These are phyloP conservation scores for Pythium apleroticum DNA, from an alignment of 352 stramenopile genomes.

Conservation along the genomic window DNA sequence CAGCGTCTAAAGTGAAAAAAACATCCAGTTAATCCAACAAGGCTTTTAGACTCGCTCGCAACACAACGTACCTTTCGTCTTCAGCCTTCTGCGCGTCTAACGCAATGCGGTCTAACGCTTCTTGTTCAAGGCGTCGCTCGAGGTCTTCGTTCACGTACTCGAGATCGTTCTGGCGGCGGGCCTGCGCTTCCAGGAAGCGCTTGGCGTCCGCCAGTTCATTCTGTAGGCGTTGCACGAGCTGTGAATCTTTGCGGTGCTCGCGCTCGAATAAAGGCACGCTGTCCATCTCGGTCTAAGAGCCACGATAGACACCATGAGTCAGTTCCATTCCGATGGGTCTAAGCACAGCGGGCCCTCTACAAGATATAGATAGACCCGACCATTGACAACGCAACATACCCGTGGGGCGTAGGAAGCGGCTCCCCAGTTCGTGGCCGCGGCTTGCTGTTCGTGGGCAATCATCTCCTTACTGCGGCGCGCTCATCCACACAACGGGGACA, in stretches of 20 bases:
- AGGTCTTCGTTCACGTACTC: constrained; percentile 89
- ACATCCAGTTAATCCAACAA: neutral
- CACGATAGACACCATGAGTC: neutral
- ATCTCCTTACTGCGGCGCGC: constrained; percentile 31
- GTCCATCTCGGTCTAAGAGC: constrained; percentile 68
- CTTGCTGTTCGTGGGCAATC: constrained; percentile 36
- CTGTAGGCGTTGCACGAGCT: constrained; percentile 81
- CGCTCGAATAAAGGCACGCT: constrained; percentile 84
- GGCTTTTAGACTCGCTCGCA: neutral
- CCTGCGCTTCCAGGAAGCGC: constrained; percentile 81
- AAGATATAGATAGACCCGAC: constrained; percentile 1
- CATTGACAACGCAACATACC: constrained; percentile 18
- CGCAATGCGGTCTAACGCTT: constrained; percentile 81
- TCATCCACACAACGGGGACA: constrained; percentile 26
- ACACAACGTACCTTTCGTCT: constrained; percentile 64
- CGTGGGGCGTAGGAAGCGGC: constrained; percentile 24
- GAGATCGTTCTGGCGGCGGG: constrained; percentile 79
- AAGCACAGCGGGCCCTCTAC: neutral
- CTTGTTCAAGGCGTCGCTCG: constrained; percentile 72
- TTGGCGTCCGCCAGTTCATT: constrained; percentile 84
- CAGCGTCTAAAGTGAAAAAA: constrained; percentile 46
- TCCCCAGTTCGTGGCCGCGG: constrained; percentile 33
- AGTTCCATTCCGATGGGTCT: constrained; percentile 1
- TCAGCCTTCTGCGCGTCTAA: constrained; percentile 80
- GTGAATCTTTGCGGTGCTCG: constrained; percentile 83